phyloP scores from a whole-genome alignment of 106 monocot species.

The Dendrobium huoshanense region DNA sequence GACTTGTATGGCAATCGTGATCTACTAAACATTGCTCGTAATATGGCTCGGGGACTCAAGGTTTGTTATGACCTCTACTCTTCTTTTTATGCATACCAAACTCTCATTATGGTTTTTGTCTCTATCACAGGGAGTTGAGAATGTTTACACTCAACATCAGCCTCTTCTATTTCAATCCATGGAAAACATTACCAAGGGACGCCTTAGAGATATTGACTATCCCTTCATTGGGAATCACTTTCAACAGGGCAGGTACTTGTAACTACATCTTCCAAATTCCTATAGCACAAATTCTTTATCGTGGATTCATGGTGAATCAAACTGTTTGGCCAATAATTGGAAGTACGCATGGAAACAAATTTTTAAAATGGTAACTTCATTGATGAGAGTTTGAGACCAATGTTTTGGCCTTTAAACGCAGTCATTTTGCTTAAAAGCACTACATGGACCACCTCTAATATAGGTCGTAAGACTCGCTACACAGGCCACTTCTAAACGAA shows the following conservation, averaged over 20 bases:
- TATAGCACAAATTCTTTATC: too few species aligned
- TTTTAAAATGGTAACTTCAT: too few species aligned
- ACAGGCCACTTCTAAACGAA: too few species aligned
- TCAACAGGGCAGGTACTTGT: constrained; percentile 79
- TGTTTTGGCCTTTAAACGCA: too few species aligned
- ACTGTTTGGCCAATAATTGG: too few species aligned
- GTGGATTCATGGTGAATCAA: too few species aligned
- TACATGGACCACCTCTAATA: too few species aligned
- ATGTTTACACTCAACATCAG: constrained; percentile 98
- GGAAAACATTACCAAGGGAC: constrained; percentile 83
- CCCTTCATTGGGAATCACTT: constrained; percentile 96
- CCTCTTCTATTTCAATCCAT: constrained; percentile 94
- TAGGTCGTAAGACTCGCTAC: too few species aligned
- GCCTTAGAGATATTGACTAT: constrained; percentile 82
- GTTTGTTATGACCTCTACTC: constrained; percentile 18
- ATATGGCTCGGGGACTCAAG: constrained; percentile 81
- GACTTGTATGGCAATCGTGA: constrained; percentile 76
- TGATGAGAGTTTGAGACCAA: too few species aligned
- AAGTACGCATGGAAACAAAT: too few species aligned
- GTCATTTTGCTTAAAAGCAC: too few species aligned
- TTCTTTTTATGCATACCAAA: background rate
- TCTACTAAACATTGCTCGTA: constrained; percentile 67
- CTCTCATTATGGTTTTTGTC: constrained; percentile 4
- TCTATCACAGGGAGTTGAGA: constrained; percentile 83
- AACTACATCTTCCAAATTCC: background rate